Evolutionary conservation across 2,329 filamentous ascomycete species (phyloP), one percentile per base, ranked within the genome.

Genomic region (Aspergillus ochraceus): DNA sequence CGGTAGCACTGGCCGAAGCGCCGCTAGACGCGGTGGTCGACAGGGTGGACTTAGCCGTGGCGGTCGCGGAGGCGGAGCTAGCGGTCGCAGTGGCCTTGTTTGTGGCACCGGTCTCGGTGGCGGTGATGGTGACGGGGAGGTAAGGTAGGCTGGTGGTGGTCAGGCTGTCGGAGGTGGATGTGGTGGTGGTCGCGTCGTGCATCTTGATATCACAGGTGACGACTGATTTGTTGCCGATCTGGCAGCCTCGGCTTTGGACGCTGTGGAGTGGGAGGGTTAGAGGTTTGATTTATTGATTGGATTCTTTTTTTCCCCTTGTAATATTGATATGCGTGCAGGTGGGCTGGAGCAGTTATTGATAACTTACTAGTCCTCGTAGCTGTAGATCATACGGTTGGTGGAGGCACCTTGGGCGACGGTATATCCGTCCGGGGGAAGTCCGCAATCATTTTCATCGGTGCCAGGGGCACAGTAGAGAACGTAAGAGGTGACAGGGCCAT

Each of bases 101-200:
- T 46, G 64, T 60, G 4, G 60, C 59, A 59, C 56, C 58, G 39
- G 58, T 52, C 22, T 58, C 64, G 22, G 65, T 63, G 20, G 68
- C 57, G 11, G 70, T 71, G 52, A 73, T 64, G 22, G 70, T 65
- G 59, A 72, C 59, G 36, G 61, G 29, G 5, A 60, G 17, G n/a
- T 49, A 59, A 17, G 57, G 39, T 19, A 64, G 3, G 4, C 30
- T 26, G 1, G 39, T 24, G 6, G 51, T 49, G 63, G 65, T 67
- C 30, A 69, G 52, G 53, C 61, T 59, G 47, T 49, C 61, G 47
- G 58, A 24, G 42, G 51, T 50, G 9, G 32, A 12, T 6, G 55
- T 54, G 29, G 65, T 64, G 6, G 58, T 62, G 19, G 57, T 64
- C 19, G 57, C 64, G 55, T 68, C 67, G n/a, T 58, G 46, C n/a